Conservation (phyloP, 164 flowering plant species). For the Berberis thunbergii region DNA sequence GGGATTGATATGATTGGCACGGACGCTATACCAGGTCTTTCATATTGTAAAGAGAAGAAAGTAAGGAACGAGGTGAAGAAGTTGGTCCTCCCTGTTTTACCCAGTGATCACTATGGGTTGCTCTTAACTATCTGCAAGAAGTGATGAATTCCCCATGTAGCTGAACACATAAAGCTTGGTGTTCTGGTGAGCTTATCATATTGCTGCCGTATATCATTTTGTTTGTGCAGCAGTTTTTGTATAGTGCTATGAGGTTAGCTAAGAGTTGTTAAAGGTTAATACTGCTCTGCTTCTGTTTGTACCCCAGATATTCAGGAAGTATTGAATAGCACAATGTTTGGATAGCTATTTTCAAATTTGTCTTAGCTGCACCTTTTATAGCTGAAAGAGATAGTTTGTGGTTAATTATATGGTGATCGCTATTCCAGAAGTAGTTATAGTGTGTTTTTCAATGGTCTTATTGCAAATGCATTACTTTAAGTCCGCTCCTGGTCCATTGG, state of each 20-base stretch:
- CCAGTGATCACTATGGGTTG: slow-evolving; percentile 95
- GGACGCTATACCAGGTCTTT: slow-evolving; percentile 69
- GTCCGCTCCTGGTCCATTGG: too few relatives aligned
- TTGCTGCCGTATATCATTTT: background rate
- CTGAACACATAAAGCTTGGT: background rate
- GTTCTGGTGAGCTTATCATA: background rate
- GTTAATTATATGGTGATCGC: too few relatives aligned
- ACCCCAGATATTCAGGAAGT: too few relatives aligned
- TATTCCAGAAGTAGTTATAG: too few relatives aligned
- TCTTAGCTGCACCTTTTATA: too few relatives aligned
- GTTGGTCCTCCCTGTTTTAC: slow-evolving; percentile 78
- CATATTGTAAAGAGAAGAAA: slow-evolving; percentile 72
- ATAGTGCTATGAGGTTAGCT: background rate
- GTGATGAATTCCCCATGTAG: background rate
- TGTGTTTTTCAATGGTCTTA: too few relatives aligned
- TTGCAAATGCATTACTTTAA: too few relatives aligned
- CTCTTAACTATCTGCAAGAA: slow-evolving; percentile 43
- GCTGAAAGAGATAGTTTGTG: too few relatives aligned
- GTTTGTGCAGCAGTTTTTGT: background rate
- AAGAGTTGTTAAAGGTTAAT: background rate
- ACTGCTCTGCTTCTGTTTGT: too few relatives aligned
- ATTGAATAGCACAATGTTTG: too few relatives aligned
- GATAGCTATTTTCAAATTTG: too few relatives aligned
- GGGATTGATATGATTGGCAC: slow-evolving; percentile 69
- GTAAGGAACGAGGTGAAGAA: slow-evolving; percentile 38